Percentiles rank a stretch among this genome's conserved stretches.
phyloP scores from a whole-genome alignment of 2,329 filamentous ascomycete genomes.

The Parasarocladium wereldwijsianum region DNA sequence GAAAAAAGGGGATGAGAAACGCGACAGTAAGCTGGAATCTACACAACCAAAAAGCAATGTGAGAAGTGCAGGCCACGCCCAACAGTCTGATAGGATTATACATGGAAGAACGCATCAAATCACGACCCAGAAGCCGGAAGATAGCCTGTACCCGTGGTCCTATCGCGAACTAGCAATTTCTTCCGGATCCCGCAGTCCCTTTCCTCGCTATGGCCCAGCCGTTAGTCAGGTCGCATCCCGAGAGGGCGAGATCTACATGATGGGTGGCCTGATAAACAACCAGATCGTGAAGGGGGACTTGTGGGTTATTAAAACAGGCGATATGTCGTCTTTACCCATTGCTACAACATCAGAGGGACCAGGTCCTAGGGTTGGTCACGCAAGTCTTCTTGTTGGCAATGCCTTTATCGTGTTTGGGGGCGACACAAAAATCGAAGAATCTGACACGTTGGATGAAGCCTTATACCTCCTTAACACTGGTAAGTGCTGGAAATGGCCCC shows the following conservation, averaged over 20 bases:
- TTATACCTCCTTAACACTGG: conserved; percentile 95
- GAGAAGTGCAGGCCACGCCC: too few species aligned
- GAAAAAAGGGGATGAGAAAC: conserved; percentile 45
- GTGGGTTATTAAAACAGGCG: too few species aligned
- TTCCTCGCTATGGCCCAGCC: too few species aligned
- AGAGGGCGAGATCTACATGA: conserved; percentile 92
- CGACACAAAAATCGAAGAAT: conserved; percentile 93
- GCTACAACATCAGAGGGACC: conserved; percentile 87
- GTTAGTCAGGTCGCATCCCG: conserved; percentile 91
- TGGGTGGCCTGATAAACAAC: conserved; percentile 92
- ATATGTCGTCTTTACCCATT: conserved; percentile 85
- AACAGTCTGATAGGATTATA: too few species aligned
- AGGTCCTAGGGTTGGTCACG: conserved; percentile 85
- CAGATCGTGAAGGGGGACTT: conserved; percentile 92
- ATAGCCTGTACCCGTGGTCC: too few species aligned
- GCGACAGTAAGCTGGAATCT: conserved; percentile 1
- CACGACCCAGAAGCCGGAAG: too few species aligned
- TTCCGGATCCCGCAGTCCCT: too few species aligned
- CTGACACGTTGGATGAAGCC: conserved; percentile 84
- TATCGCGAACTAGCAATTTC: too few species aligned
- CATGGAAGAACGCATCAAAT: too few species aligned
- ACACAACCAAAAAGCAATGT: conserved; percentile 3
- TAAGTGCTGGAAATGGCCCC: too few species aligned
- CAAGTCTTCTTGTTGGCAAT: conserved; percentile 89
- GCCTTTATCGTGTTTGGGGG: conserved; percentile 98